Conservation (phyloP, 2,329 filamentous ascomycete genomes). For the Cordyceps cicadae region DNA sequence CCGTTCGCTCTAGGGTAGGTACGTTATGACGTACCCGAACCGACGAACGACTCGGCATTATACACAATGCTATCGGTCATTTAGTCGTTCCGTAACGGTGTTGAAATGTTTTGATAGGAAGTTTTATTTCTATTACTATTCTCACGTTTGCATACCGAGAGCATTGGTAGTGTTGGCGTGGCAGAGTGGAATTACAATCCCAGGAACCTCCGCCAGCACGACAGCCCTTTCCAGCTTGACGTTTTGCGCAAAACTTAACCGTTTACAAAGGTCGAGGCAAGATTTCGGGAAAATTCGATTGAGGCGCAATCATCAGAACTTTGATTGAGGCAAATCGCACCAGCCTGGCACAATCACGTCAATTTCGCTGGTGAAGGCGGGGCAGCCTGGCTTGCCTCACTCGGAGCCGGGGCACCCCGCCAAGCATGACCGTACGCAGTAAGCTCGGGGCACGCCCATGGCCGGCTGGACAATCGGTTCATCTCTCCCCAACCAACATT, state of each 20-base stretch:
- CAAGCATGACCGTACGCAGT: not conserved
- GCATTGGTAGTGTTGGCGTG: too few relatives aligned
- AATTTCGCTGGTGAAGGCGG: not conserved
- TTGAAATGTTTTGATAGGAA: not conserved
- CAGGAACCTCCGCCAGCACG: too few relatives aligned
- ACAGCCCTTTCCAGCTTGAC: too few relatives aligned
- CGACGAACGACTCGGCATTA: not conserved
- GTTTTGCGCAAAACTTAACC: not conserved
- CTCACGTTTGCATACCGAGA: too few relatives aligned
- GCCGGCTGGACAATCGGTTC: not conserved
- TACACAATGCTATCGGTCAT: not conserved
- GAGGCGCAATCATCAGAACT: not conserved
- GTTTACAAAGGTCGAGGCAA: not conserved
- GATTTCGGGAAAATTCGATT: not conserved
- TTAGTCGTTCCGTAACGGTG: too few relatives aligned
- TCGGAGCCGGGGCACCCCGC: slow-evolving; percentile 3
- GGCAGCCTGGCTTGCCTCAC: not conserved
- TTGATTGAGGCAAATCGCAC: not conserved
- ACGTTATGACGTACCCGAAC: not conserved
- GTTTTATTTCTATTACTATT: not conserved
- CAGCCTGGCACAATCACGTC: not conserved
- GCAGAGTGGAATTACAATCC: too few relatives aligned
- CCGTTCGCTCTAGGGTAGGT: not conserved
- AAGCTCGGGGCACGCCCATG: not conserved
- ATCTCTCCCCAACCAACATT: not conserved